A percentile compares a stretch with the other conserved stretches of the same genome.
These are phyloP conservation scores for Pseudocercospora fuligena DNA, from an alignment of 2,329 filamentous ascomycete species.

Conservation along the genomic window DNA sequence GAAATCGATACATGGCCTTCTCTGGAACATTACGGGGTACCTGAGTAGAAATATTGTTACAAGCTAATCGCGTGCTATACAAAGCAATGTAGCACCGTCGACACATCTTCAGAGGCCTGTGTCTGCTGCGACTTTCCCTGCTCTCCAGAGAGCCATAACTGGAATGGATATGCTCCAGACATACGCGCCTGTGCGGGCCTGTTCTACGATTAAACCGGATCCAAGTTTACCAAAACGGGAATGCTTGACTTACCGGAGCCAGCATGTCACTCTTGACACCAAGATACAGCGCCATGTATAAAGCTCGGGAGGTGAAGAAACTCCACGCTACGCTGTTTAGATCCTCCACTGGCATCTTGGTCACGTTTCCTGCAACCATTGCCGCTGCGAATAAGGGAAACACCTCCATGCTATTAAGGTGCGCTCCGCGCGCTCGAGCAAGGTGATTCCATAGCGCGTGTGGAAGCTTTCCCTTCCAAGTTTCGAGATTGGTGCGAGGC, in stretches of 20 bases:
- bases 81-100: not conserved
- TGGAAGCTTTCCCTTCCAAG: slow-evolving; percentile 33
- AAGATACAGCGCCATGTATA: slow-evolving; percentile 33
- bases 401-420: slow-evolving; percentile 54
- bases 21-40: slow-evolving; percentile 16
- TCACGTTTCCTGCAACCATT: slow-evolving; percentile 38
- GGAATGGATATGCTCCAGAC: slow-evolving; percentile 35
- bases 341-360: slow-evolving; percentile 29
- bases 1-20: slow-evolving; percentile 23
- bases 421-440: slow-evolving; percentile 40
- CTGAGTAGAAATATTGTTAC: not conserved
- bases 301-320: slow-evolving; percentile 29
- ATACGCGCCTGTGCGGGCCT: slow-evolving; percentile 33
- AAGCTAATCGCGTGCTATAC: not conserved
- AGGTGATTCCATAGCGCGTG: slow-evolving; percentile 33
- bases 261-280: slow-evolving; percentile 30
- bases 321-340: slow-evolving; percentile 29
- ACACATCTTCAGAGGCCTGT: not conserved
- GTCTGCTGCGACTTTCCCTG: slow-evolving; percentile 21
- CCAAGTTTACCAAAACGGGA: not conserved
- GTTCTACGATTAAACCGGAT: not conserved
- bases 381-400: slow-evolving; percentile 47
- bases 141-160: slow-evolving; percentile 31
- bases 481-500: slow-evolving; percentile 35
- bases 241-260: slow-evolving; percentile 23